These are phyloP conservation scores for Lentinula novae-zelandiae DNA, from an alignment of 1,284 basidiomycete genomes.

Conservation along the genomic window DNA sequence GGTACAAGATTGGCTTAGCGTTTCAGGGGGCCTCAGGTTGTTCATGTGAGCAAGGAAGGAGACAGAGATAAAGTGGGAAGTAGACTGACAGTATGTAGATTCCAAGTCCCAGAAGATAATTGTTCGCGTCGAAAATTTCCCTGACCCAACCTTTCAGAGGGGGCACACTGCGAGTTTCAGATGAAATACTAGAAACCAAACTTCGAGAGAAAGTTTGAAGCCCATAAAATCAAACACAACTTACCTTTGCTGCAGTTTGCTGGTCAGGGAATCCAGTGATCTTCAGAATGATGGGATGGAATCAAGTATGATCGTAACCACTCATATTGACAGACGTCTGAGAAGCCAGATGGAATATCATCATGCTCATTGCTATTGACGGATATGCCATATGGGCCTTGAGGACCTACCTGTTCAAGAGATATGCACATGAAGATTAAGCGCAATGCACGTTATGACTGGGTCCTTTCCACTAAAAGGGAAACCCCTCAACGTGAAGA, in stretches of 20 bases:
- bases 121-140: not conserved
- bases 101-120: not conserved
- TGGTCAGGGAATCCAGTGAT: not conserved
- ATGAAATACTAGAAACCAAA: not conserved
- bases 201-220: not conserved
- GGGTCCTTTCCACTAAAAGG: not conserved
- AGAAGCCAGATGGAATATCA: not conserved
- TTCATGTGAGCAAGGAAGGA: slow-evolving; percentile 5
- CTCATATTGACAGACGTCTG: not conserved
- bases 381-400: not conserved
- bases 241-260: not conserved
- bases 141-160: not conserved
- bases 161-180: not conserved
- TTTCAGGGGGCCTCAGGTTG: not conserved
- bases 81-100: not conserved
- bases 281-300: not conserved
- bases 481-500: not conserved
- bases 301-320: not conserved
- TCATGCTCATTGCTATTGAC: not conserved
- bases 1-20: not conserved
- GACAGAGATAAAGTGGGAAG: not conserved
- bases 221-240: not conserved
- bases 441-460: not conserved
- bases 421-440: not conserved
- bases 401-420: no score